Percentiles rank a stretch among this genome's conserved stretches.
Conservation (phyloP, 352 stramenopile species). For the Pythium sukuiense region DNA sequence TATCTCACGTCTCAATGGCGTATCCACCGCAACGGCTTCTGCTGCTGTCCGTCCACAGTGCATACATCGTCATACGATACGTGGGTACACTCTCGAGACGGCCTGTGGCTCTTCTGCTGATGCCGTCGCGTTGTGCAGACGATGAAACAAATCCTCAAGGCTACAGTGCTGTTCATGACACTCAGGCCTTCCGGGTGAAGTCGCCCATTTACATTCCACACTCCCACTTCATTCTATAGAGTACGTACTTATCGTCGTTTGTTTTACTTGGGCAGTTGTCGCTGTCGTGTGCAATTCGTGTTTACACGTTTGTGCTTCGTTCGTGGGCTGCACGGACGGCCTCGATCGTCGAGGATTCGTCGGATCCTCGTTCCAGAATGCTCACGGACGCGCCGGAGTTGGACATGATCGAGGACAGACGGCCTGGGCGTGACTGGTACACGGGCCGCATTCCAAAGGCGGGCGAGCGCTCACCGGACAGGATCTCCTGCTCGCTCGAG, state of each 20-base stretch:
- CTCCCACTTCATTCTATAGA: too few relatives aligned
- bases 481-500: constrained; percentile 12
- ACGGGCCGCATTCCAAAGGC: constrained; percentile 10
- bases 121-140: too few relatives aligned
- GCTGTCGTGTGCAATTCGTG: neutral
- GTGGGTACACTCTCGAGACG: neutral
- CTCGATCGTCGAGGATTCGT: constrained; percentile 24
- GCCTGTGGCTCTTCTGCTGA: neutral
- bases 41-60: too few relatives aligned
- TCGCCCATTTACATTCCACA: too few relatives aligned
- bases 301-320: neutral
- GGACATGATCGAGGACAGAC: constrained; percentile 29
- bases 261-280: too few relatives aligned
- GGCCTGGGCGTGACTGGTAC: constrained; percentile 13
- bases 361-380: constrained; percentile 27
- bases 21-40: neutral
- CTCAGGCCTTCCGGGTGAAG: too few relatives aligned
- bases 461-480: neutral
- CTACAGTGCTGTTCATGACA: too few relatives aligned
- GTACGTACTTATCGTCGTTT: neutral
- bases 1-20: neutral
- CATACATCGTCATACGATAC: too few relatives aligned
- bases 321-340: neutral
- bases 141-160: too few relatives aligned
- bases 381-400: constrained; percentile 26